These are phyloP conservation scores for Pyricularia pennisetigena DNA, from an alignment of 2,329 filamentous ascomycete genomes.

Conservation along the genomic window DNA sequence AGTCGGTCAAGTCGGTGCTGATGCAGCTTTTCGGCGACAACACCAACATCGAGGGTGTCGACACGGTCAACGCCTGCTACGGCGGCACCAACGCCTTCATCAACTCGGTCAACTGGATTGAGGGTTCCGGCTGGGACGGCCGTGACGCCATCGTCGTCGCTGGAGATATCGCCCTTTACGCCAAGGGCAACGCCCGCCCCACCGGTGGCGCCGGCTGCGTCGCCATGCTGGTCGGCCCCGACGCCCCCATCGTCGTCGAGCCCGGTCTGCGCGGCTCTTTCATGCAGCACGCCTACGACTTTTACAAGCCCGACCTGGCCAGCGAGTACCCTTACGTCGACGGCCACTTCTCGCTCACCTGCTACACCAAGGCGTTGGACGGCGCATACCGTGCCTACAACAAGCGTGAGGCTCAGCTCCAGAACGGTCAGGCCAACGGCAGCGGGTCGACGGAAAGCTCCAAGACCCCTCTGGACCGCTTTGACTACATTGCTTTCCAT, in stretches of 20 bases:
- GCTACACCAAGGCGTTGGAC: conserved; percentile 74
- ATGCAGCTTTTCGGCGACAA: conserved; percentile 83
- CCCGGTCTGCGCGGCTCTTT: conserved; percentile 71
- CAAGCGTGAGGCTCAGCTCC: conserved; percentile 56
- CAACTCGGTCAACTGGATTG: conserved; percentile 77
- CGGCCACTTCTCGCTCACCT: conserved; percentile 72
- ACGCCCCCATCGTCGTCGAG: conserved; percentile 69
- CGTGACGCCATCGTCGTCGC: conserved; percentile 71
- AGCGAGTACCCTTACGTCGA: conserved; percentile 83
- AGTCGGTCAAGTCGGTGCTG: conserved; percentile 80
- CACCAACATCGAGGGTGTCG: conserved; percentile 74
- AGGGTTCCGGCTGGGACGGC: conserved; percentile 81
- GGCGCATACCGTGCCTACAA: conserved; percentile 73
- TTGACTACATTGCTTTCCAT: conserved; percentile 78
- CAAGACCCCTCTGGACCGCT: conserved; percentile 65
- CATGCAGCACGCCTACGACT: conserved; percentile 80
- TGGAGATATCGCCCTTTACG: conserved; percentile 78
- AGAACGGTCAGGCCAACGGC: conserved; percentile 40
- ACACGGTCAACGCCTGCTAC: conserved; percentile 80
- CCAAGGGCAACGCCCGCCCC: conserved; percentile 72
- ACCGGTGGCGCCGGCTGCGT: conserved; percentile 74
- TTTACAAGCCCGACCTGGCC: conserved; percentile 82
- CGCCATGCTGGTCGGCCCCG: conserved; percentile 68
- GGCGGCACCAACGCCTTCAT: conserved; percentile 78
- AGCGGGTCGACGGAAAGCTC: conserved; percentile 28